phyloP scores from a whole-genome alignment of 169 alveolate genomes.

The Babesia bigemina region DNA sequence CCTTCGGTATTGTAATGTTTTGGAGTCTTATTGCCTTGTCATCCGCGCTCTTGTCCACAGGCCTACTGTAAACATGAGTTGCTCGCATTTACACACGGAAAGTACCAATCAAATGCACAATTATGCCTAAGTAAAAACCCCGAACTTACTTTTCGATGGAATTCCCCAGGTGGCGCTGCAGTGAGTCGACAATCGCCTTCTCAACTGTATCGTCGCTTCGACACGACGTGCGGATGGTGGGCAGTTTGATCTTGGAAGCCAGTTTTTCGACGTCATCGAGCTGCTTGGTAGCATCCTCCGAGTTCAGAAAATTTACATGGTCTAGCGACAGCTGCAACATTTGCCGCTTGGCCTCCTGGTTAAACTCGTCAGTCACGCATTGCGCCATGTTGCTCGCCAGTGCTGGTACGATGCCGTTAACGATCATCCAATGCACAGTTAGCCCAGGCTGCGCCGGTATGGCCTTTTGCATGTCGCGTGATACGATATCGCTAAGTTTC shows the following conservation, averaged over 20 bases:
- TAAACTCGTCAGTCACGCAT: conserved; percentile 43
- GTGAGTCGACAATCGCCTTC: conserved; percentile 50
- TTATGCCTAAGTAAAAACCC: not conserved
- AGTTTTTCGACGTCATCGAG: conserved; percentile 34
- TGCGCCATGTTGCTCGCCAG: conserved; percentile 45
- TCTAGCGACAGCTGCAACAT: conserved; percentile 22
- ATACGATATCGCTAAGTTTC: conserved; percentile 41
- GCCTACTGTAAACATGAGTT: not conserved
- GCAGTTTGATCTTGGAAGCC: conserved; percentile 16
- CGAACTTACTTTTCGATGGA: conserved; percentile 8
- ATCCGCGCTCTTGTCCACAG: conserved; percentile 11
- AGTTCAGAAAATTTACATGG: conserved; percentile 37
- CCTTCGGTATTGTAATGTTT: conserved; percentile 46
- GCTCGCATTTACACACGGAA: not conserved
- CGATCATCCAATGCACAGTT: conserved; percentile 63
- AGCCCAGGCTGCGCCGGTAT: conserved; percentile 65
- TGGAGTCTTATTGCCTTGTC: conserved; percentile 16
- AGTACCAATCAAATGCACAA: not conserved
- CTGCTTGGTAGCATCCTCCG: conserved; percentile 37
- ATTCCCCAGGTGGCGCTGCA: conserved; percentile 30
- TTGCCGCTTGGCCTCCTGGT: conserved; percentile 21
- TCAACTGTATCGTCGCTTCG: conserved; percentile 9
- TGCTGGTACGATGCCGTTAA: conserved; percentile 56
- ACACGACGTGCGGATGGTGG: not conserved
- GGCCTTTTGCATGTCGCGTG: conserved; percentile 62